Conservation (phyloP, 225 moss, liverwort and hornwort genomes). For the Pseudoscleropodium purum region DNA sequence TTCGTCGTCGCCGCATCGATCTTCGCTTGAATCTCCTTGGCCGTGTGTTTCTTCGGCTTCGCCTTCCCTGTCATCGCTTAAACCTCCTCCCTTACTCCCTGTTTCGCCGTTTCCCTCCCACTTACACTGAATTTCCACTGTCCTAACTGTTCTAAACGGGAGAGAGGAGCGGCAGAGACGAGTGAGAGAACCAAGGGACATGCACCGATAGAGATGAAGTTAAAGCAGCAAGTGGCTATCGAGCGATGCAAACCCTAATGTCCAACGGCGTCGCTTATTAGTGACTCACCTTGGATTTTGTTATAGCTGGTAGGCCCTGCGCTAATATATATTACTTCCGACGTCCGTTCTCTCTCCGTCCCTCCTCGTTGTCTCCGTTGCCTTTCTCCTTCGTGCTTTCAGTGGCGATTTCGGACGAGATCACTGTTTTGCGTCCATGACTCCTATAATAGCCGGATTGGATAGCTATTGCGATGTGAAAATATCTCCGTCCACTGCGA, state of each 20-base stretch:
- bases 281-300: neutral
- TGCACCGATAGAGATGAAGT: neutral
- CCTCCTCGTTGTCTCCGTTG: neutral
- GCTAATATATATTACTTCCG: neutral
- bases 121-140: neutral
- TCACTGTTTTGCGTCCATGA: neutral
- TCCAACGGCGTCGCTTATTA: neutral
- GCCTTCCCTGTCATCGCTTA: slow-evolving; percentile 88
- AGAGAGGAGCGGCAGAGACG: neutral
- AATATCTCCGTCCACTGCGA: neutral
- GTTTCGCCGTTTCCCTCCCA: neutral
- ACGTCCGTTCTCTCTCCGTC: slow-evolving; percentile 8
- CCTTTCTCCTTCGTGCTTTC: neutral
- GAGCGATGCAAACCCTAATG: slow-evolving; percentile 15
- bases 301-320: neutral
- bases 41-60: slow-evolving; percentile 99
- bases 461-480: neutral
- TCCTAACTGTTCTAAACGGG: neutral
- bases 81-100: neutral
- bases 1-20: slow-evolving; percentile 96
- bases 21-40: slow-evolving; percentile 97
- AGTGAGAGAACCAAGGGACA: neutral
- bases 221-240: neutral
- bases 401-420: neutral
- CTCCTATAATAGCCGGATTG: neutral